Conservation (phyloP, 345 rosid genomes). For the Boechera divaricarpa region DNA sequence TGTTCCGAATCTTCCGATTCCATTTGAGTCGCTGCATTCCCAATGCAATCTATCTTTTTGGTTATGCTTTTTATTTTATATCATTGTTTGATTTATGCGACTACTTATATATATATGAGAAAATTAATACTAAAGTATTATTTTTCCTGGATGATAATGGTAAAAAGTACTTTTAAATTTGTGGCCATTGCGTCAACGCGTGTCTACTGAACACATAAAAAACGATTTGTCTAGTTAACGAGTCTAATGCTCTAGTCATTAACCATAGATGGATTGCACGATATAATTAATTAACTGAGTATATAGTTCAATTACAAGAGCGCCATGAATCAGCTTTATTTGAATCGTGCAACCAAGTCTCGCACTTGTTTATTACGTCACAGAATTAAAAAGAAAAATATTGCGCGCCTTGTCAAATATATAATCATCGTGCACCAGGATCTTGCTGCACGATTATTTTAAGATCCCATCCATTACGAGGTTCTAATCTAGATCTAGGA, state of each 20-base stretch:
- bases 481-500: no score
- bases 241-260: conserved; percentile 10
- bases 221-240: conserved; percentile 11
- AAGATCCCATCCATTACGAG: no score
- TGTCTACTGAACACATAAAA: neutral
- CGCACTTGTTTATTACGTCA: neutral
- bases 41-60: conserved; percentile 19
- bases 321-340: conserved; percentile 11
- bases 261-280: conserved; percentile 11
- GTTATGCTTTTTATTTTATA: neutral
- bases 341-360: conserved; percentile 27
- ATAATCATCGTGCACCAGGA: neutral
- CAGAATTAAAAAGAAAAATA: neutral
- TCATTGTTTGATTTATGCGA: neutral
- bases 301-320: neutral
- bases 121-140: no score
- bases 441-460: neutral
- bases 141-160: neutral
- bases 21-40: conserved; percentile 22
- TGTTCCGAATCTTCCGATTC: conserved; percentile 11
- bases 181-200: conserved; percentile 5
- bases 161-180: neutral
- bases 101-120: neutral
- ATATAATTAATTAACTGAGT: neutral
- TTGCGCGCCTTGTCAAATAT: neutral